Evolutionary conservation across 1,284 basidiomycete species (phyloP).

Genomic region (Boletus semigastroideus): DNA sequence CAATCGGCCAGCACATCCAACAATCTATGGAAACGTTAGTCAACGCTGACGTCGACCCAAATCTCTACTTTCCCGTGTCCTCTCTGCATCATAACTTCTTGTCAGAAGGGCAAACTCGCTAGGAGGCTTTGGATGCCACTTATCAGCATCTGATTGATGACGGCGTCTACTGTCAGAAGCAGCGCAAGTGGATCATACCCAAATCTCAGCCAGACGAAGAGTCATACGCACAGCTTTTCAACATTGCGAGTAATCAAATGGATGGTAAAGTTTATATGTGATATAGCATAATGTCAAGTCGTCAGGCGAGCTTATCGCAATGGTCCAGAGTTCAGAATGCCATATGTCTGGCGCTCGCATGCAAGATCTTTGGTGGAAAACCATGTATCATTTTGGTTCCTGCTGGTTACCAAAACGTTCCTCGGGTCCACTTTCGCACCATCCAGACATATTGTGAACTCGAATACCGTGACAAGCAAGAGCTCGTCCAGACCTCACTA

Average conservation of each 20-base stretch:
- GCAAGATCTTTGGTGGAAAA: too few relatives aligned
- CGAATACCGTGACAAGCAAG: too few relatives aligned
- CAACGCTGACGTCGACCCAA: neutral
- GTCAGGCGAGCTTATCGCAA: neutral
- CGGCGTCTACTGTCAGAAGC: neutral
- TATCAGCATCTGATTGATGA: neutral
- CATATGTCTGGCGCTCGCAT: too few relatives aligned
- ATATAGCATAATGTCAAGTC: neutral
- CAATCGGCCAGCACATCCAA: neutral
- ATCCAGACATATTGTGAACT: too few relatives aligned
- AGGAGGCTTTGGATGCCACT: neutral
- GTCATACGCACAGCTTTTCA: neutral
- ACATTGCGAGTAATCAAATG: neutral
- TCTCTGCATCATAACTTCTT: neutral
- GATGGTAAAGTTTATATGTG: neutral
- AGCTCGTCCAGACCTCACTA: too few relatives aligned
- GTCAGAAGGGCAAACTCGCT: neutral
- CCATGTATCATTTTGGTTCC: too few relatives aligned
- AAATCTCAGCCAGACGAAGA: neutral
- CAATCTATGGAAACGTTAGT: neutral
- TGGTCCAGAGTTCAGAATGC: neutral
- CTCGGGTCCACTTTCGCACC: too few relatives aligned
- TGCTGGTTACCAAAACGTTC: too few relatives aligned
- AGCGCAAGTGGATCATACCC: neutral
- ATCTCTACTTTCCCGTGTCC: neutral